Conservation (phyloP, 495 filamentous ascomycete genomes). For the Penicillium desertorum region DNA sequence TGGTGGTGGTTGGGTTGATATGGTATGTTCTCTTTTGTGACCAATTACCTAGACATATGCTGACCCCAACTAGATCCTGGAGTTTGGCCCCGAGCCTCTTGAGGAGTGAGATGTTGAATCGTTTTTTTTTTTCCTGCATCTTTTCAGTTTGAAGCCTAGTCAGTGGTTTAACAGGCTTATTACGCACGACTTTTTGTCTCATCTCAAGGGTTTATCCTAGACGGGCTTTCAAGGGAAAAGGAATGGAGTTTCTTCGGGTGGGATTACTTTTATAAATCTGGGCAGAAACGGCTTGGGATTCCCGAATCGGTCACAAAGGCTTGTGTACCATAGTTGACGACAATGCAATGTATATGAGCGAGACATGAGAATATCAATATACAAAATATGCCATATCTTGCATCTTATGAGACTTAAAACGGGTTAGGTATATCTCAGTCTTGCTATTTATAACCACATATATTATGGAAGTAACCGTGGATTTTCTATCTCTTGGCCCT, state of each 20-base stretch:
- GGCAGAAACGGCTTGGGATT: constrained; percentile 21
- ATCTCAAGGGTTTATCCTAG: constrained; percentile 22
- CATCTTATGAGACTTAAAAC: too few species aligned
- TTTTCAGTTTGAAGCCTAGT: constrained; percentile 27
- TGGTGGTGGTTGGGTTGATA: constrained; percentile 77
- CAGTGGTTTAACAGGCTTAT: constrained; percentile 25
- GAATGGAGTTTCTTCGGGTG: constrained; percentile 28
- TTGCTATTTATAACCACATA: too few species aligned
- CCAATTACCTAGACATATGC: constrained; percentile 1
- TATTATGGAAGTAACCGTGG: too few species aligned
- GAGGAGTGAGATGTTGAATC: constrained; percentile 14
- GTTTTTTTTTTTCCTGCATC: constrained; percentile 23
- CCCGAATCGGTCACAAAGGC: constrained; percentile 12
- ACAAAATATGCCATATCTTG: background rate
- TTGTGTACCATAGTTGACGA: constrained; percentile 31
- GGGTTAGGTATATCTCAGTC: too few species aligned
- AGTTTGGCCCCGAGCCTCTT: constrained; percentile 30
- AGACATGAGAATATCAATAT: constrained; percentile 2
- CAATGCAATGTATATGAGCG: constrained; percentile 29
- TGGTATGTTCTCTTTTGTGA: constrained; percentile 33
- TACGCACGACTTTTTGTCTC: constrained; percentile 25
- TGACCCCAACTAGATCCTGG: constrained; percentile 22
- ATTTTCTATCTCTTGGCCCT: too few species aligned
- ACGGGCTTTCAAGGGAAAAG: constrained; percentile 26
- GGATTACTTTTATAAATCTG: constrained; percentile 21